These are phyloP conservation scores for Suillus decipiens DNA, from an alignment of 768 basidiomycete genomes.

Conservation along the genomic window DNA sequence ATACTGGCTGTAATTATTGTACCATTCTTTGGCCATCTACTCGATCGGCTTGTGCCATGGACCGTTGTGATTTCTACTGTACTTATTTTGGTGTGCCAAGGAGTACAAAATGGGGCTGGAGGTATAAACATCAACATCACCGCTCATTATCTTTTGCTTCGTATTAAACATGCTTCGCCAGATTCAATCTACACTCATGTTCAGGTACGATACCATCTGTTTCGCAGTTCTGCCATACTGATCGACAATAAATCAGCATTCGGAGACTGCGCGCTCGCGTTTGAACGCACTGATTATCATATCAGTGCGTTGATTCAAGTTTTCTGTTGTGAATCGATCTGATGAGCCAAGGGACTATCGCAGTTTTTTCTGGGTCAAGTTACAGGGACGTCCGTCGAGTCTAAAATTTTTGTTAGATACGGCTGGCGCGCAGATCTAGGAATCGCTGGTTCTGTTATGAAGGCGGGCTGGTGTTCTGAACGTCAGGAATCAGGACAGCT, in stretches of 20 bases:
- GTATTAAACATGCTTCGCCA: conserved; percentile 34
- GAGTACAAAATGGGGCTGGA: conserved; percentile 39
- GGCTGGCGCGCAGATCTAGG: conserved; percentile 40
- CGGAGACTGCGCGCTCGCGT: conserved; percentile 26
- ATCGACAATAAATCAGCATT: conserved; percentile 16
- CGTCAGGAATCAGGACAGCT: too few relatives aligned
- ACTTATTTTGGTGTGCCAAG: conserved; percentile 28
- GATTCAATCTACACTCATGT: background rate
- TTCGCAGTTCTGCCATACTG: background rate
- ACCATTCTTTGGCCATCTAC: conserved; percentile 28
- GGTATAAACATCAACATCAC: conserved; percentile 39
- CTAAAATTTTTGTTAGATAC: conserved; percentile 37
- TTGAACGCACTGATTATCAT: conserved; percentile 28
- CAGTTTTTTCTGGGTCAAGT: conserved; percentile 39
- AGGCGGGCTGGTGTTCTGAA: conserved; percentile 42
- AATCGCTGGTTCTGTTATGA: conserved; percentile 60
- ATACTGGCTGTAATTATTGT: conserved; percentile 38
- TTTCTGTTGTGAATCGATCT: background rate
- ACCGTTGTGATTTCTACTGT: conserved; percentile 38
- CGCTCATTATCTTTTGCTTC: conserved; percentile 40
- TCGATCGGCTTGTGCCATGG: conserved; percentile 43
- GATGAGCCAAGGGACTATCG: background rate
- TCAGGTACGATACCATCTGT: background rate
- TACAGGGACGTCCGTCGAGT: conserved; percentile 43
- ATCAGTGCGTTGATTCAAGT: conserved; percentile 19